Evolutionary conservation across 495 filamentous ascomycete genomes (phyloP).

Genomic region (Penicillium odoratum): DNA sequence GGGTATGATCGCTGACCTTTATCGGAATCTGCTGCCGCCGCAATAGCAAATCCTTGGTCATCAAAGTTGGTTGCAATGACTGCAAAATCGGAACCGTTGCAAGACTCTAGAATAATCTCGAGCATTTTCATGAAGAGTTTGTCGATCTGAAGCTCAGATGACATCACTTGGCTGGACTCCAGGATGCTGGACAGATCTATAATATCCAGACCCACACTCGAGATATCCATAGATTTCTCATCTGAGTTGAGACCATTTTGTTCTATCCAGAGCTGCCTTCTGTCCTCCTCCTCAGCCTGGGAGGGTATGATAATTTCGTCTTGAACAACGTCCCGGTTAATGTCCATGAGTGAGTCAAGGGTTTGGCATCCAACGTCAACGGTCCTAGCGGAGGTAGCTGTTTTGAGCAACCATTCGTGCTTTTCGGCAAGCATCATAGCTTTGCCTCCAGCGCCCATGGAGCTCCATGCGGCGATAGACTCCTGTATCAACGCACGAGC

Average conservation of each 20-base stretch:
- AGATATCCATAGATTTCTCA: conserved; percentile 43
- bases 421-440: conserved; percentile 68
- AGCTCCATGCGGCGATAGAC: conserved; percentile 69
- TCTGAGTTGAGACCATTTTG: conserved; percentile 50
- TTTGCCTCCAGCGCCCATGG: conserved; percentile 74
- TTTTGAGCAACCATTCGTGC: conserved; percentile 69
- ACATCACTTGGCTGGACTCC: conserved; percentile 86
- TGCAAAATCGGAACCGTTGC: conserved; percentile 75
- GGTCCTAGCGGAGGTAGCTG: conserved; percentile 58
- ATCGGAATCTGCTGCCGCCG: conserved; percentile 71
- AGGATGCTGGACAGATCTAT: conserved; percentile 86
- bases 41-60: conserved; percentile 70
- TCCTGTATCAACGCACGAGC: conserved; percentile 72
- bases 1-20: conserved; percentile 55
- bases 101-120: conserved; percentile 84
- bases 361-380: conserved; percentile 77
- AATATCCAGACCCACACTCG: conserved; percentile 62
- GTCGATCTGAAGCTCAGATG: conserved; percentile 83
- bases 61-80: conserved; percentile 77
- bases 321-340: conserved; percentile 56
- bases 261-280: conserved; percentile 73
- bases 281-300: conserved; percentile 56
- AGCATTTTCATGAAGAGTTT: conserved; percentile 85
- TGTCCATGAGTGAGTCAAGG: conserved; percentile 47
- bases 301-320: conserved; percentile 41